These are phyloP conservation scores for Colletotrichum chrysophilum DNA, from an alignment of 2,329 filamentous ascomycete species.

Conservation along the genomic window DNA sequence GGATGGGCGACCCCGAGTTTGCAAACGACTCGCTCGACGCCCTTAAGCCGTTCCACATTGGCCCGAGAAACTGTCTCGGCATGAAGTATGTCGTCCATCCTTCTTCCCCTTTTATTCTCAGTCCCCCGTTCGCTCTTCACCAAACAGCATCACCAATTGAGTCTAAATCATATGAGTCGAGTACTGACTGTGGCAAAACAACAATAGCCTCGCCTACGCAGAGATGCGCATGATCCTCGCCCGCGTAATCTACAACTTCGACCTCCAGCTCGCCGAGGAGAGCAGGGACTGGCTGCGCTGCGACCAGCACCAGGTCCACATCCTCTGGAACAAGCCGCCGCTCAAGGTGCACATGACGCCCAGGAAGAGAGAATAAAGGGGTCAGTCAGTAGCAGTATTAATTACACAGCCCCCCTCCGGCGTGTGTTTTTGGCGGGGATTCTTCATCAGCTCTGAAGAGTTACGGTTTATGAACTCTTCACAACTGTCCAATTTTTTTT, in stretches of 20 bases:
- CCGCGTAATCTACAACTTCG: slow-evolving; percentile 12
- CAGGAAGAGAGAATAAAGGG: neutral
- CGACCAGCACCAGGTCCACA: neutral
- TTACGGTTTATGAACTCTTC: neutral
- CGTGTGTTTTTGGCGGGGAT: neutral
- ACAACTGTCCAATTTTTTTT: neutral
- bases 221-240: slow-evolving; percentile 16
- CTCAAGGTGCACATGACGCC: slow-evolving; percentile 15
- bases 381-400: neutral
- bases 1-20: slow-evolving; percentile 16
- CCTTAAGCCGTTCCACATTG: slow-evolving; percentile 10
- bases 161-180: too few species aligned
- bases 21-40: slow-evolving; percentile 7
- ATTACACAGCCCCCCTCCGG: too few species aligned
- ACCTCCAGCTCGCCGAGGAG: neutral
- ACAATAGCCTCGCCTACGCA: slow-evolving; percentile 13
- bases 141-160: too few species aligned
- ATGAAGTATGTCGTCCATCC: neutral
- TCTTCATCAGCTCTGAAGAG: neutral
- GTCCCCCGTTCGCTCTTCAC: too few species aligned
- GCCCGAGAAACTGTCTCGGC: slow-evolving; percentile 12
- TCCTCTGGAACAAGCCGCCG: slow-evolving; percentile 8
- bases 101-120: too few species aligned
- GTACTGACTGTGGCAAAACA: too few species aligned
- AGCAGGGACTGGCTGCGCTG: neutral